Evolutionary conservation across 2,329 filamentous ascomycete genomes (phyloP), one percentile per base, ranked within the genome.

Genomic region (Rhynchosporium agropyri): DNA sequence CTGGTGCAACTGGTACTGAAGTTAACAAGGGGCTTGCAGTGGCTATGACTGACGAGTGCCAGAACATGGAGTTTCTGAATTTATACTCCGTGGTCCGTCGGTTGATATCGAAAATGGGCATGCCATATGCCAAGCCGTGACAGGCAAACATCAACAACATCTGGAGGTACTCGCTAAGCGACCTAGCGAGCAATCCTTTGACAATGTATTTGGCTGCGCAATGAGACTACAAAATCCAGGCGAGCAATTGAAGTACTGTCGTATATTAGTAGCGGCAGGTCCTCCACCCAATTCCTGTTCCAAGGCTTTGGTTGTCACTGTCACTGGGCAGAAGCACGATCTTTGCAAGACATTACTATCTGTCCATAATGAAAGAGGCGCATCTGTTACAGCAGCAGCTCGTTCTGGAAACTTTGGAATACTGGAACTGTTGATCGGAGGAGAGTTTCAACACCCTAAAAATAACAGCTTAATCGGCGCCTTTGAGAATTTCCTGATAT

Each of bases 11-110:
- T 1, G 67, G 67, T 12, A 54, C 62, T 7, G 60, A 66, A 51
- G 67, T 69, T 20, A 56, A 65, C 45, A 65, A 66, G 58, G 67
- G 46, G 5, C 65, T 69, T 36, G 12, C 50, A 26, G 58, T 64
- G 20, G 61, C 61, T 8, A 48, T 66, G 20, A 62, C 60, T 12
- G 33, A 50, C 8, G 67, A 65, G 46, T 40, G 43, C 33, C 60
- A 65, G 9, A 61, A 65, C 55, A 64, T 63, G 15, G 57, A 60
- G 7, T 67, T 69, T 13, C 54, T 69, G 4, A 66, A 48, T 13
- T 3, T 67, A 54, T 69, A 36, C 46, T 66, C 26, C 53, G 48
- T 9, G 56, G 36, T 42, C 65, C 67, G 10, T 62, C 49, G 7
- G 42, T 67, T 20, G 59, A 67, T 40, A 64, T 50, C 40, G 58